Percentiles rank a stretch among this genome's conserved stretches.
Evolutionary conservation across 1,284 basidiomycete genomes (phyloP).

Genomic region (Ceratobasidium sp.): DNA sequence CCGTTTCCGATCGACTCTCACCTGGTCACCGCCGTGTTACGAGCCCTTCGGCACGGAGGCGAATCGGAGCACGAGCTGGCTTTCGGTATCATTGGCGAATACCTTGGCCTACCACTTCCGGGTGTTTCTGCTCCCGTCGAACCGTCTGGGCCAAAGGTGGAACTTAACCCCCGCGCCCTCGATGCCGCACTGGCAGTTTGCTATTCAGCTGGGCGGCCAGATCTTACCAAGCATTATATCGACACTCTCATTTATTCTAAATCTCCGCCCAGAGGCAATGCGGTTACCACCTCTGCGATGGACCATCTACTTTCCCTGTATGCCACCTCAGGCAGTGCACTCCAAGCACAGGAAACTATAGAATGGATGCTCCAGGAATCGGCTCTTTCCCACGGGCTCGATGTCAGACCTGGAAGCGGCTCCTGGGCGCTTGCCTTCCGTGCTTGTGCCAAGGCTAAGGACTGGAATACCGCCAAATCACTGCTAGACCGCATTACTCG

Average conservation of each 20-base stretch:
- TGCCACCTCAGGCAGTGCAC: slow-evolving; percentile 58
- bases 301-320: slow-evolving; percentile 68
- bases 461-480: slow-evolving; percentile 26
- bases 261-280: not conserved
- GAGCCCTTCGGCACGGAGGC: slow-evolving; percentile 65
- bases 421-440: slow-evolving; percentile 30
- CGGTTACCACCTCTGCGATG: slow-evolving; percentile 52
- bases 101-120: slow-evolving; percentile 67
- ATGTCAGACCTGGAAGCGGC: slow-evolving; percentile 13
- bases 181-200: slow-evolving; percentile 67
- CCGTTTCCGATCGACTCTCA: slow-evolving; percentile 65
- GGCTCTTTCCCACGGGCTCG: slow-evolving; percentile 57
- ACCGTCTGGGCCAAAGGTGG: slow-evolving; percentile 53
- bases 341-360: slow-evolving; percentile 64
- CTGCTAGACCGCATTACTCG: slow-evolving; percentile 10
- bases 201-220: slow-evolving; percentile 51
- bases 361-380: slow-evolving; percentile 67
- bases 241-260: slow-evolving; percentile 1
- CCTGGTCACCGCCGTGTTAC: slow-evolving; percentile 63
- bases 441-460: slow-evolving; percentile 24
- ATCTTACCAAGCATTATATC: slow-evolving; percentile 15
- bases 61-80: slow-evolving; percentile 69
- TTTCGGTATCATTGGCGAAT: slow-evolving; percentile 69
- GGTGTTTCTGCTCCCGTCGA: slow-evolving; percentile 54
- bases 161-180: slow-evolving; percentile 62